Percentiles rank a stretch among this genome's conserved stretches.
Conservation (phyloP, 2,329 filamentous ascomycete genomes). For the Dactylellina cionopaga region DNA sequence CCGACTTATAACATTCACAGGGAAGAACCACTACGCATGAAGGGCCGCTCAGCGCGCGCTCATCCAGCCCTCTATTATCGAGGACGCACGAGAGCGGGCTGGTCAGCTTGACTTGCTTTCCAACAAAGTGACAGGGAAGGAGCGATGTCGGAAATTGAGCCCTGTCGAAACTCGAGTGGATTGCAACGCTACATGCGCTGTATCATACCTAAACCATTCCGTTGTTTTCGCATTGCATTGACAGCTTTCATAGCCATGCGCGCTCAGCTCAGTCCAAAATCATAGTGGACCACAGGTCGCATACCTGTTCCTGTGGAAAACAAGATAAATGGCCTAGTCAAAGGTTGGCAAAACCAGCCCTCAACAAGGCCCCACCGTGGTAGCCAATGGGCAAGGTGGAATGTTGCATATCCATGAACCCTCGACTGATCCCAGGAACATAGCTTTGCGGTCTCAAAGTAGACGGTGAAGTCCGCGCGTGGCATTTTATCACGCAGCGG, state of each 20-base stretch:
- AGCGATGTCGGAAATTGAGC: conserved; percentile 51
- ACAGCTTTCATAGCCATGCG: no score
- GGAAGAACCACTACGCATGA: not conserved
- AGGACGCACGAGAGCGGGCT: conserved; percentile 9
- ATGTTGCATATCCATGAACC: conserved; percentile 36
- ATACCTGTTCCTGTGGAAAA: conserved; percentile 20
- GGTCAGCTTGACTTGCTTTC: conserved; percentile 1
- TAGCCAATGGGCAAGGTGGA: conserved; percentile 43
- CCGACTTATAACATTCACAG: conserved; percentile 37
- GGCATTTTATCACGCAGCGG: conserved; percentile 29
- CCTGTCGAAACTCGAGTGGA: conserved; percentile 11
- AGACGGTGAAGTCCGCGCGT: conserved; percentile 17
- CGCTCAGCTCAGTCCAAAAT: not conserved
- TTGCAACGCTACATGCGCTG: conserved; percentile 1
- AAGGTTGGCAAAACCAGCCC: conserved; percentile 18
- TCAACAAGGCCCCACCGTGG: conserved; percentile 6
- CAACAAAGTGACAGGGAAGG: conserved; percentile 27
- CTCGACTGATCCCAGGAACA: conserved; percentile 10
- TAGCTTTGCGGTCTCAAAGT: no score
- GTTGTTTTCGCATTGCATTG: conserved; percentile 17
- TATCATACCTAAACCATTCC: conserved; percentile 26
- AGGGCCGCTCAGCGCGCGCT: conserved; percentile 12
- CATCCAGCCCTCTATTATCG: conserved; percentile 21
- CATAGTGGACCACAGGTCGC: conserved; percentile 21
- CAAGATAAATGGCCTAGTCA: conserved; percentile 6